Conservation (phyloP, 208 protist species). For the Dictyostelium gargantuum region DNA sequence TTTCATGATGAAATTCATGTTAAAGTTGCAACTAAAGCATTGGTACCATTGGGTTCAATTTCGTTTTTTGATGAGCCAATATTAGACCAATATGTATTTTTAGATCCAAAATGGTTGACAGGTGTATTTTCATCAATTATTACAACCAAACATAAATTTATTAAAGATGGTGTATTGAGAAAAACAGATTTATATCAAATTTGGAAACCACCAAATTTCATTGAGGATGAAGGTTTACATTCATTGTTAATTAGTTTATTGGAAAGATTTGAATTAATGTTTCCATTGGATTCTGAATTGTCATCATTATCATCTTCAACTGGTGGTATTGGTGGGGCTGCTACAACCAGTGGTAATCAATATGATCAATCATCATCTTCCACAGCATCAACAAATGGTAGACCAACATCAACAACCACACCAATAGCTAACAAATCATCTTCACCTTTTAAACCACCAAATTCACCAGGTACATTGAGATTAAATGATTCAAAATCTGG, state of each 20-base stretch:
- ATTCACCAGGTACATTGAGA: background rate
- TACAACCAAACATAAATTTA: constrained; percentile 64
- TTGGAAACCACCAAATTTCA: constrained; percentile 53
- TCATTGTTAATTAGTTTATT: constrained; percentile 41
- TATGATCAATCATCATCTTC: too few species aligned
- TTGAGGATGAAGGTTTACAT: constrained; percentile 52
- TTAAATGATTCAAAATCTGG: background rate
- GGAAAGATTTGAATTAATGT: constrained; percentile 64
- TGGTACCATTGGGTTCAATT: background rate
- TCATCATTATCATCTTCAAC: background rate
- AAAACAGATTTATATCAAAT: constrained; percentile 46
- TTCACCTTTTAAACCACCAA: background rate
- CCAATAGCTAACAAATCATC: background rate
- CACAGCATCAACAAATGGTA: background rate
- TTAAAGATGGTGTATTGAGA: constrained; percentile 54
- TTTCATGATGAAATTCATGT: constrained; percentile 66
- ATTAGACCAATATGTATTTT: constrained; percentile 45
- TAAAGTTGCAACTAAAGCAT: constrained; percentile 49
- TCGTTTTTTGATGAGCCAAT: constrained; percentile 32
- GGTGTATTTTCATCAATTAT: constrained; percentile 55
- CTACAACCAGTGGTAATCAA: background rate
- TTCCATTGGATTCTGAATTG: constrained; percentile 1
- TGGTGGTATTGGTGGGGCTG: background rate
- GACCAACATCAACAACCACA: background rate
- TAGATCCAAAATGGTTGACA: constrained; percentile 62